Conservation (phyloP, 148 eudicot genomes). For the Dianthus caryophyllus region DNA sequence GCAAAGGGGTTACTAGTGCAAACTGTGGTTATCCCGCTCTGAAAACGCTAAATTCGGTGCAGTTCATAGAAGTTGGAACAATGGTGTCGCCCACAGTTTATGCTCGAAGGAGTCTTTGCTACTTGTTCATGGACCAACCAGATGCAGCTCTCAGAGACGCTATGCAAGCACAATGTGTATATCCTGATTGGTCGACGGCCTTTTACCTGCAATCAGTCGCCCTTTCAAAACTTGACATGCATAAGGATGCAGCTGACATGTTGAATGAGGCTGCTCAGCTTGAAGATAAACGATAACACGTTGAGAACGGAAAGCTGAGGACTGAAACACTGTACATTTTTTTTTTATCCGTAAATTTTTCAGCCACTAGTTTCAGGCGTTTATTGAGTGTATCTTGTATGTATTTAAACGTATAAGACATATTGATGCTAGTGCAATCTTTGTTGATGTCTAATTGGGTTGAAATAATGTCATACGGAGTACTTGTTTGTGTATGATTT, state of each 20-base stretch:
- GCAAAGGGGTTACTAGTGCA: not conserved
- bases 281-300: constrained; percentile 60
- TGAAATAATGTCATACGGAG: constrained; percentile 16
- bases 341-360: constrained; percentile 15
- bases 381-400: constrained; percentile 20
- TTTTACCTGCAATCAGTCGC: constrained; percentile 95
- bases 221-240: constrained; percentile 85
- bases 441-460: not conserved
- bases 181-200: constrained; percentile 92
- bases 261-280: constrained; percentile 75
- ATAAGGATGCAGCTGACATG: constrained; percentile 91
- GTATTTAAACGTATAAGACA: too few relatives aligned
- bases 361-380: constrained; percentile 18
- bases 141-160: constrained; percentile 92
- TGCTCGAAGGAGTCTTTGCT: constrained; percentile 78
- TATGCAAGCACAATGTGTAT: constrained; percentile 91
- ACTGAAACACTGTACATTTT: constrained; percentile 19
- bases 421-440: constrained; percentile 11
- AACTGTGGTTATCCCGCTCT: not conserved
- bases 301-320: constrained; percentile 31
- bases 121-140: constrained; percentile 81
- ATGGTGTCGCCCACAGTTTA: constrained; percentile 89
- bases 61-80: constrained; percentile 86
- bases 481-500: constrained; percentile 1
- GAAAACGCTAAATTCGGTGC: constrained; percentile 17